Base-by-base conservation (phyloP, 345 rosid species). In the Aethionema arabicum region DNA sequence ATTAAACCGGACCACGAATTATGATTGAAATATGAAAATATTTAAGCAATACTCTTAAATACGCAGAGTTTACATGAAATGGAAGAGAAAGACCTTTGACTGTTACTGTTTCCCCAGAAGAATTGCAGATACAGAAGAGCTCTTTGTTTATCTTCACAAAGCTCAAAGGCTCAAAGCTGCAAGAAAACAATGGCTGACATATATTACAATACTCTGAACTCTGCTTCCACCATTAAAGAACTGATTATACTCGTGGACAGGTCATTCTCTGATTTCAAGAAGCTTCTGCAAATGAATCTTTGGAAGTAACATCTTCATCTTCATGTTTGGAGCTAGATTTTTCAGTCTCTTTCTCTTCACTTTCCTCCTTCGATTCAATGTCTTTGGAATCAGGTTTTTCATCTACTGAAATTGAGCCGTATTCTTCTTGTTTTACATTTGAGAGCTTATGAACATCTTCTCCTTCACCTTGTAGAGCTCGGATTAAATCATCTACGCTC, bases 401-500 rank as follows among this genome's bases (percentile, higher is more conserved):
- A 8, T 48, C 64, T 40, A 38, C 59, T 33, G 35, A 21, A 51
- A 6, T 6, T 69, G 45, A 2, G 7, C 4, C 30, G 35, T 50
- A 13, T 35, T 58, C 65, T 42, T 63, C 69, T 63, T 35, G 48
- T 11, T 15, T 21, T 21, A 21, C 27, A 21, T 21, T 2, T 21
- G 27, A 21, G 2, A 21, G 27, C 27, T 21, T 21, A 21, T 21
- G 27, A 21, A 21, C 27, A 21, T 8, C n/a, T 15, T 30, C 8
- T 30, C 54, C 36, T 29, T 31, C 9, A 30, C 30, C 54, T 36
- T 50, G 15, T 5, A 7, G 61, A 49, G 74, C 69, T 70, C 65
- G 54, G 15, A 70, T 50, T 59, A 70, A 52, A 70, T 70, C 74
- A 63, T 70, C 74, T 0, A 70, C 69, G 27, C 74, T 63, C 5